Evolutionary conservation across 1,139 yeast species (phyloP).

Genomic region (Yamadazyma conglobata): DNA sequence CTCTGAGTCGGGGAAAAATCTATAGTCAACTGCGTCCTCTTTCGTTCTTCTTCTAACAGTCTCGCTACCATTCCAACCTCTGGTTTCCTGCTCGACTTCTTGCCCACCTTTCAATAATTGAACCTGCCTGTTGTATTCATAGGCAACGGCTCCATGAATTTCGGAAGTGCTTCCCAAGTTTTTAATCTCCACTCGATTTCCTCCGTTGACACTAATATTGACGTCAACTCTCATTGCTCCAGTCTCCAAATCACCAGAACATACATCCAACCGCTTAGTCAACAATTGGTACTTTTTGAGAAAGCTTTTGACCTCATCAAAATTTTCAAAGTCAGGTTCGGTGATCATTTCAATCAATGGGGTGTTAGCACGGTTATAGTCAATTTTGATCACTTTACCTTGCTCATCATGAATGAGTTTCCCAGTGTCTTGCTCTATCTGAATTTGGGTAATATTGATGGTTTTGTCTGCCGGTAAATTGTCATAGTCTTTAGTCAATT

Average conservation of each 20-base stretch:
- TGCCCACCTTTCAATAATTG: conserved; percentile 32
- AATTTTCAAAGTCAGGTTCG: conserved; percentile 72
- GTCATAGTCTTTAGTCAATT: conserved; percentile 50
- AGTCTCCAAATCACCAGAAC: conserved; percentile 87
- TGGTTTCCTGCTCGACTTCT: conserved; percentile 60
- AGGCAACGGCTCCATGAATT: conserved; percentile 70
- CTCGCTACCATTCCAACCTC: conserved; percentile 83
- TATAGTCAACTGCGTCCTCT: conserved; percentile 79
- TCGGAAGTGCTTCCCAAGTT: conserved; percentile 84
- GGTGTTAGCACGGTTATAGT: conserved; percentile 78
- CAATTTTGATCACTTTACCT: conserved; percentile 52
- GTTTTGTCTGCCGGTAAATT: conserved; percentile 38
- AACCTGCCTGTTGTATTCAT: conserved; percentile 72
- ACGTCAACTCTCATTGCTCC: conserved; percentile 97
- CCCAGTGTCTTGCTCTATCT: conserved; percentile 94
- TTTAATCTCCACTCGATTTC: conserved; percentile 80
- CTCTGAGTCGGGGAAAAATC: conserved; percentile 95
- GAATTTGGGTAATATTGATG: conserved; percentile 68
- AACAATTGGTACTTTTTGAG: conserved; percentile 76
- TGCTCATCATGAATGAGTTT: conserved; percentile 59
- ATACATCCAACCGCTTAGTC: conserved; percentile 64
- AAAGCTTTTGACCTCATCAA: conserved; percentile 72
- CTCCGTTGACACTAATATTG: conserved; percentile 71
- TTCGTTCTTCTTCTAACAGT: conserved; percentile 71
- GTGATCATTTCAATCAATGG: conserved; percentile 92